phyloP scores from a whole-genome alignment of 805 yeast species.

The Nakazawaea siamensis region DNA sequence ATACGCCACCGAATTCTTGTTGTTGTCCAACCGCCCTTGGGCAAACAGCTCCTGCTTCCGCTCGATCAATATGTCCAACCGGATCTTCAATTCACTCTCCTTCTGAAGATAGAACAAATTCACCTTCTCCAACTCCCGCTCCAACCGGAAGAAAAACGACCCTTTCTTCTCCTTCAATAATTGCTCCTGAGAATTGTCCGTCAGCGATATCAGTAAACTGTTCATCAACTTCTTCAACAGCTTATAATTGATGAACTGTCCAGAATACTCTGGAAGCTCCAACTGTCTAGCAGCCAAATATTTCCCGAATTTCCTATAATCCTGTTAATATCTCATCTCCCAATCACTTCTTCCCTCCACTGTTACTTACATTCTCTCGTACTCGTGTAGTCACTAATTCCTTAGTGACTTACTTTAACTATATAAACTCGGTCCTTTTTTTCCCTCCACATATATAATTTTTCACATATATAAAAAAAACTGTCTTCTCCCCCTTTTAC shows the following conservation, averaged over 20 bases:
- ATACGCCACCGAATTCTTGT: constrained; percentile 66
- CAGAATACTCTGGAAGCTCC: constrained; percentile 91
- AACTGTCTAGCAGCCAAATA: constrained; percentile 89
- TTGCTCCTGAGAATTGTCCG: constrained; percentile 30
- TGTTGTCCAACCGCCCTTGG: constrained; percentile 34
- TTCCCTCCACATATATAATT: too few species aligned
- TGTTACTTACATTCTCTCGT: too few species aligned
- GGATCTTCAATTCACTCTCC: constrained; percentile 77
- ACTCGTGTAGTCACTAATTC: too few species aligned
- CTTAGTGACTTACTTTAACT: too few species aligned
- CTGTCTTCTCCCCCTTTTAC: too few species aligned
- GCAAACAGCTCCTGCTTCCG: constrained; percentile 50
- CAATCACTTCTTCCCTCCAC: too few species aligned
- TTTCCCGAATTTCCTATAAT: constrained; percentile 78
- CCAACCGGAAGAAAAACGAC: constrained; percentile 79
- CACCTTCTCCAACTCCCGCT: constrained; percentile 92
- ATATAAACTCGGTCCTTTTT: too few species aligned
- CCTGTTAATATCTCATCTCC: too few species aligned
- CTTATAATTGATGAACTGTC: constrained; percentile 90
- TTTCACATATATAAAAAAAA: too few species aligned
- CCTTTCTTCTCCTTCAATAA: constrained; percentile 84
- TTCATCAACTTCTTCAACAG: constrained; percentile 88
- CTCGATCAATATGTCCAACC: constrained; percentile 66
- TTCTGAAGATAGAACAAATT: constrained; percentile 87
- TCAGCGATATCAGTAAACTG: constrained; percentile 50